Conservation (phyloP, 2,329 filamentous ascomycete species). For the Penicillium sp. region DNA sequence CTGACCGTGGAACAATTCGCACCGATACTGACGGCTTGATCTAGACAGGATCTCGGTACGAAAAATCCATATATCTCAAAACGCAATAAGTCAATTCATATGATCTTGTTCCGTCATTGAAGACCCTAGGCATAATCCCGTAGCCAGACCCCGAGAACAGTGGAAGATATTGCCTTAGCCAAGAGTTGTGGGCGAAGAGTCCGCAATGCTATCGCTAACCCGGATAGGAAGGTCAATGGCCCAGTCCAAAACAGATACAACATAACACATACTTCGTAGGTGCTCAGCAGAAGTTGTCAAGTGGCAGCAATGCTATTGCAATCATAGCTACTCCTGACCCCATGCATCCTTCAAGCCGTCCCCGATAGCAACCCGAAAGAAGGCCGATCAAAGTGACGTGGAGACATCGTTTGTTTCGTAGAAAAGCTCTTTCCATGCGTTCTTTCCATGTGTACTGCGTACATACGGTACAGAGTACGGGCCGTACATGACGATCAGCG, state of each 20-base stretch:
- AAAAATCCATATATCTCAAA: neutral
- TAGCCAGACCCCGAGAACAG: neutral
- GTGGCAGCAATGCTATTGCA: neutral
- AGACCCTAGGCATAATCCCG: neutral
- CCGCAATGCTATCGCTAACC: neutral
- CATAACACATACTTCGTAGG: neutral
- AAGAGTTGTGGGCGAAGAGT: neutral
- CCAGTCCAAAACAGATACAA: neutral
- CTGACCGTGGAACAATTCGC: too few species aligned
- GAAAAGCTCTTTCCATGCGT: neutral
- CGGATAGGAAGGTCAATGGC: constrained; percentile 3
- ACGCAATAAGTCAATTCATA: neutral
- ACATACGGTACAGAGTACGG: neutral
- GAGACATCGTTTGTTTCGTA: constrained; percentile 3
- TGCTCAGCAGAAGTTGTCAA: neutral
- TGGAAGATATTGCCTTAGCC: neutral
- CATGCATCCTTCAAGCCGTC: neutral
- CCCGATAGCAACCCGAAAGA: neutral
- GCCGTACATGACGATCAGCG: neutral
- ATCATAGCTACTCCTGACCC: neutral
- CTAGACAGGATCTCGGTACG: neutral
- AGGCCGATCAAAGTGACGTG: neutral
- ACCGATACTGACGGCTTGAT: neutral
- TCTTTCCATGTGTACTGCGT: neutral
- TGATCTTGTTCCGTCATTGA: neutral